Evolutionary conservation across 768 basidiomycete genomes (phyloP), one percentile per base, ranked within the genome.

Genomic region (Termitomyces sp.): DNA sequence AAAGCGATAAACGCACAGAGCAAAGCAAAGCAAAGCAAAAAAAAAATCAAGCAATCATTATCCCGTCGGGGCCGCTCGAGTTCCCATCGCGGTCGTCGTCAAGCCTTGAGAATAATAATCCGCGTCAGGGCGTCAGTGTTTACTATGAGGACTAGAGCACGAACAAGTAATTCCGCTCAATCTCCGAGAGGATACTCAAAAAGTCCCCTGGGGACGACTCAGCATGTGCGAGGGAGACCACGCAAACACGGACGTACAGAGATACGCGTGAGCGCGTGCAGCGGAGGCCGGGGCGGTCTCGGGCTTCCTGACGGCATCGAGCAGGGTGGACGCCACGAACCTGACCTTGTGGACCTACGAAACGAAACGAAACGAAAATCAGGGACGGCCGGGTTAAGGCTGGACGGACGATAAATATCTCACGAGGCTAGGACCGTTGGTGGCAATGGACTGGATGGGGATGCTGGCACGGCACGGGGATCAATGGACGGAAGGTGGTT

Each of bases 371-470:
- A 47, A 7, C 3, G 11, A 35, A 12, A 35, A 42, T 61, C 35
- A 72, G 60, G 31, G 66, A 61, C 19, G 50, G n/a, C 45, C 56
- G 33, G 43, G n/a, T n/a, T 12, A 11, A 21, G 10, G 33, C 37
- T 12, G 35, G 6, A 12, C 17, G 15, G 30, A 23, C 26, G 26
- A 17, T 49, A 21, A 23, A 14, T 56, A 28, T 10, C 70, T 63
- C 41, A 75, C 89, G 75, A 91, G 72, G 54, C 88, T 90, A 5
- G 89, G 89, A 4, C 90, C 90, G 65, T 90, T 94, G 49, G 87
- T 89, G 35, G 92, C 93, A 63, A 95, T 94, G 33, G 91, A 91
- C 69, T 94, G 91, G 54, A 95, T 94, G 17, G 94, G 94, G 62
- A 95, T 94, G 65, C 89, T 92, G 31, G 41, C 61, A 45, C 59